phyloP scores from a whole-genome alignment of 2,329 filamentous ascomycete genomes.

The Aspergillus quadricinctus region DNA sequence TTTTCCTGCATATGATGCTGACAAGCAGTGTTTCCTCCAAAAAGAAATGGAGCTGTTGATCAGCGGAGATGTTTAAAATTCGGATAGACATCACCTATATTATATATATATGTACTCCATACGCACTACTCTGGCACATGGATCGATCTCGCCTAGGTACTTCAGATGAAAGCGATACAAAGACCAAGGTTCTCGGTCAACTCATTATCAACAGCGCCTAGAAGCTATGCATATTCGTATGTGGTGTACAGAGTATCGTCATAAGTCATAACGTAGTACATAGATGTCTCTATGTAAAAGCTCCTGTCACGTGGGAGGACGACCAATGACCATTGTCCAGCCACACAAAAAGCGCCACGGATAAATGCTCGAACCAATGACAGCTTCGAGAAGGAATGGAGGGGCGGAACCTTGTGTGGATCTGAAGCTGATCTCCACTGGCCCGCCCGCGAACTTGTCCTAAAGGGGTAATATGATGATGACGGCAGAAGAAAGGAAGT shows the following conservation, averaged over 20 bases:
- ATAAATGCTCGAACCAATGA: background rate
- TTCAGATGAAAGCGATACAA: background rate
- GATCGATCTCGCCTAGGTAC: background rate
- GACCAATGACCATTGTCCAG: background rate
- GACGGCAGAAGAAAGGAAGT: background rate
- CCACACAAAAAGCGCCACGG: conserved; percentile 1
- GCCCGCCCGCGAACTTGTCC: background rate
- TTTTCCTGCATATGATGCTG: background rate
- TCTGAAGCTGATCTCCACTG: background rate
- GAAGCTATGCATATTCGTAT: background rate
- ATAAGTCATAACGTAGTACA: no score
- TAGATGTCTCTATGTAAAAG: background rate
- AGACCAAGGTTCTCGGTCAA: background rate
- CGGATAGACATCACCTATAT: background rate
- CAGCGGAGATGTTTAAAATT: background rate
- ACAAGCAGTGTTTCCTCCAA: background rate
- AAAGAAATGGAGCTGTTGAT: background rate
- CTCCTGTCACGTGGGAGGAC: background rate
- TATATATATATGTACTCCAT: background rate
- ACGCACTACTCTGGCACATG: background rate
- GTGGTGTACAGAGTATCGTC: no score
- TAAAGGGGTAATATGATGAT: background rate
- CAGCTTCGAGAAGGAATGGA: background rate
- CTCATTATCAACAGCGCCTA: background rate
- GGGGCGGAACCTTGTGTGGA: background rate